phyloP scores from a whole-genome alignment of 768 basidiomycete genomes.

The Trametes cubensis region DNA sequence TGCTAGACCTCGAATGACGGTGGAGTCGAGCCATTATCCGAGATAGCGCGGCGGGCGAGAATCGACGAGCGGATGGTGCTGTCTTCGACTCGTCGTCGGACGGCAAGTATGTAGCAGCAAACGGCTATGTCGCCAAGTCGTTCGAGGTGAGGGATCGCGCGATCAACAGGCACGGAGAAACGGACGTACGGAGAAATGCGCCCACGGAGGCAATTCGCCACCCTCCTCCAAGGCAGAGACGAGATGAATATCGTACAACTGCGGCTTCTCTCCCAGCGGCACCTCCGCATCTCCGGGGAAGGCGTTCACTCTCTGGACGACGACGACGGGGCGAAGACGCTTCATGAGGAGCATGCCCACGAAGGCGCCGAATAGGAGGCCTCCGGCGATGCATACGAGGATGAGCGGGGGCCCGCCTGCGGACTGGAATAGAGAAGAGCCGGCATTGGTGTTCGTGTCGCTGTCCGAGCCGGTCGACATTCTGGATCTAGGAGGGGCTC shows the following conservation, averaged over 20 bases:
- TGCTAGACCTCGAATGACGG: not conserved
- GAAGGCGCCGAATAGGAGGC: slow-evolving; percentile 27
- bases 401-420: slow-evolving; percentile 28
- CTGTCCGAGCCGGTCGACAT: slow-evolving; percentile 1
- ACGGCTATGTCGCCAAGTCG: slow-evolving; percentile 9
- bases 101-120: slow-evolving; percentile 14
- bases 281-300: not conserved
- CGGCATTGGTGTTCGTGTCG: not conserved
- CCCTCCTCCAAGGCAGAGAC: not conserved
- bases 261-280: slow-evolving; percentile 21
- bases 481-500: not conserved
- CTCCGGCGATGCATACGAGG: slow-evolving; percentile 30
- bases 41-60: not conserved
- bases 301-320: slow-evolving; percentile 8
- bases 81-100: not conserved
- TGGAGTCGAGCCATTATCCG: slow-evolving; percentile 2
- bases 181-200: slow-evolving; percentile 1
- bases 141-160: not conserved
- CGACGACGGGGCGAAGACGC: slow-evolving; percentile 22
- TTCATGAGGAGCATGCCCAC: slow-evolving; percentile 23
- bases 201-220: not conserved
- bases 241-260: slow-evolving; percentile 20
- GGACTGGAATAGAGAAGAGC: slow-evolving; percentile 22
- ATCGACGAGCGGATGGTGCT: not conserved
- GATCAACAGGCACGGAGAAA: not conserved